These are phyloP conservation scores for Smallanthus sonchifolius DNA, from an alignment of 129 eudicot species.

Conservation along the genomic window DNA sequence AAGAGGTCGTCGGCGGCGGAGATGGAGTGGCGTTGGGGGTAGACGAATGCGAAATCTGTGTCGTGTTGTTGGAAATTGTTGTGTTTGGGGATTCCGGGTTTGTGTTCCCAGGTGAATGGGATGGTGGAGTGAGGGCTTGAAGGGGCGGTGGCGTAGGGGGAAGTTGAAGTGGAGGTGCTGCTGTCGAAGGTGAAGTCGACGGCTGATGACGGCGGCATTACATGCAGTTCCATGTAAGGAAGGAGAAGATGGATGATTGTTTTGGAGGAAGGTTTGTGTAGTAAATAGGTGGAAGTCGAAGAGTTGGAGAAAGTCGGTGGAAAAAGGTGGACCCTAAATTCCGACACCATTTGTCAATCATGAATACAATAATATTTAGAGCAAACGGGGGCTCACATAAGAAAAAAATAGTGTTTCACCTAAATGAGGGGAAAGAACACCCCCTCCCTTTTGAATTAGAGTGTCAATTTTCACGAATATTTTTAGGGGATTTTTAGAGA, in stretches of 20 bases:
- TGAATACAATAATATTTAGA: too few relatives aligned
- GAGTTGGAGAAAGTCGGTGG: slow-evolving; percentile 5
- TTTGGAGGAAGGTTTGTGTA: slow-evolving; percentile 26
- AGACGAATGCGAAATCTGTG: slow-evolving; percentile 63
- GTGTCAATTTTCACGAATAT: too few relatives aligned
- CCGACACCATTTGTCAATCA: too few relatives aligned
- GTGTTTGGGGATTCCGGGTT: slow-evolving; percentile 44
- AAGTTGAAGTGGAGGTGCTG: slow-evolving; percentile 22
- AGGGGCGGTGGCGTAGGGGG: slow-evolving; percentile 48
- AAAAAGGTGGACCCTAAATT: neutral
- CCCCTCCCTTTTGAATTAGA: too few relatives aligned
- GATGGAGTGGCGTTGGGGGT: slow-evolving; percentile 41
- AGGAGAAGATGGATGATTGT: neutral
- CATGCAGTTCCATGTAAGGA: slow-evolving; percentile 26
- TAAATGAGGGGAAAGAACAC: too few relatives aligned
- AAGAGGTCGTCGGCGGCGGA: slow-evolving; percentile 85
- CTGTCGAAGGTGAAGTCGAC: slow-evolving; percentile 40
- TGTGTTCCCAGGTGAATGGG: slow-evolving; percentile 65
- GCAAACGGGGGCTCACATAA: too few relatives aligned
- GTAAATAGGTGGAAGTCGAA: neutral
- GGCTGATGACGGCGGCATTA: slow-evolving; percentile 25
- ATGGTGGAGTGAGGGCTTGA: slow-evolving; percentile 34
- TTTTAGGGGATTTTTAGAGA: too few relatives aligned
- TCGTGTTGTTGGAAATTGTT: slow-evolving; percentile 11
- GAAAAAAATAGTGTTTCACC: too few relatives aligned